Evolutionary conservation across 495 filamentous ascomycete genomes (phyloP).

Genomic region (Hypoxylon perforatum): DNA sequence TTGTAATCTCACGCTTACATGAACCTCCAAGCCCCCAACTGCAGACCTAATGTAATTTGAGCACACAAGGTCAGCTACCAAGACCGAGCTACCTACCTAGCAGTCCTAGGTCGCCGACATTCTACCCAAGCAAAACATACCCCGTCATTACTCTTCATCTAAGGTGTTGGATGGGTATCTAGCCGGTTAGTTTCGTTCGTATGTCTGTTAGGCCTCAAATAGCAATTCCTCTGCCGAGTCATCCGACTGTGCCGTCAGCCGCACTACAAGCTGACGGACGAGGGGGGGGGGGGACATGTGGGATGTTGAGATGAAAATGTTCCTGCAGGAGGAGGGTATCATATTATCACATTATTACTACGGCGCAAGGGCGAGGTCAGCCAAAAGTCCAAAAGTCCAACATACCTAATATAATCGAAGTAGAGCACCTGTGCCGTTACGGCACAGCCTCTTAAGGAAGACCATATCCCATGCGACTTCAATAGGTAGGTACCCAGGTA

Average conservation of each 20-base stretch:
- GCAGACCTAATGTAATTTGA: conserved; percentile 18
- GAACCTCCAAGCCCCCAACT: conserved; percentile 21
- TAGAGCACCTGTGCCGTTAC: conserved; percentile 1
- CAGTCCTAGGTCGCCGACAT: neutral
- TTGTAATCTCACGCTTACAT: conserved; percentile 40
- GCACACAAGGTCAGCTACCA: conserved; percentile 7
- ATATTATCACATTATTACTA: neutral
- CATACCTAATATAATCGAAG: neutral
- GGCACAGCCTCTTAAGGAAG: conserved; percentile 13
- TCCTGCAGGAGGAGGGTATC: conserved; percentile 18
- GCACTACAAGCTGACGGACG: conserved; percentile 7
- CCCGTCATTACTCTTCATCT: too few relatives aligned
- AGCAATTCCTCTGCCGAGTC: neutral
- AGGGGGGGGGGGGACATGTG: too few relatives aligned
- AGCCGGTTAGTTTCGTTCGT: neutral
- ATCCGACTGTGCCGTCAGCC: conserved; percentile 10
- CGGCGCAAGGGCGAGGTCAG: neutral
- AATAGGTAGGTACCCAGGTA: neutral
- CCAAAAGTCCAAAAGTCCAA: conserved; percentile 6
- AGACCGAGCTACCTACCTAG: neutral
- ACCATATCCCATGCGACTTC: neutral
- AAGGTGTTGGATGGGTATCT: neutral
- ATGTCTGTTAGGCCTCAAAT: neutral
- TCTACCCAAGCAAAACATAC: too few relatives aligned
- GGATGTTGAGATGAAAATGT: conserved; percentile 10